Conservation (phyloP, 306 rosid genomes). For the Trifolium fragiferum region DNA sequence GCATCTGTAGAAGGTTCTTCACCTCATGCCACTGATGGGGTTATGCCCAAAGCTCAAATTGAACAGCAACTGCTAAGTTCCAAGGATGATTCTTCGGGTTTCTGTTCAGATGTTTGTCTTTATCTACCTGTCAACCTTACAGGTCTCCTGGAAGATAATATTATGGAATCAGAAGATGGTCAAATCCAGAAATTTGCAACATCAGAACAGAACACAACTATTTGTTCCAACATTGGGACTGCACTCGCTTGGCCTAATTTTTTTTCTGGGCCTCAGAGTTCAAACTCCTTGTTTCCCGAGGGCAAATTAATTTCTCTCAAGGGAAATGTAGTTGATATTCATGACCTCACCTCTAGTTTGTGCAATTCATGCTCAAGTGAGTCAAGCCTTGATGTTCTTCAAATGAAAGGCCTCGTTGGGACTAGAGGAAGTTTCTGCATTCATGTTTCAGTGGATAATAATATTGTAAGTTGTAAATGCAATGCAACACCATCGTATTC, state of each 20-base stretch:
- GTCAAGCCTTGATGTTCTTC: slow-evolving; percentile 49
- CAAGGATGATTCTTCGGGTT: slow-evolving; percentile 36
- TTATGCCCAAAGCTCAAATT: slow-evolving; percentile 44
- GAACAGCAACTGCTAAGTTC: slow-evolving; percentile 45
- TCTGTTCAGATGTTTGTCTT: slow-evolving; percentile 70
- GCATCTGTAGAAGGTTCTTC: slow-evolving; percentile 40
- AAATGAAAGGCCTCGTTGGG: slow-evolving; percentile 49
- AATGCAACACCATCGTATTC: slow-evolving; percentile 32
- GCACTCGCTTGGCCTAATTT: slow-evolving; percentile 21
- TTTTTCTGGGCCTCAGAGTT: slow-evolving; percentile 41
- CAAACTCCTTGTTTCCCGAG: slow-evolving; percentile 65
- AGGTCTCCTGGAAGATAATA: slow-evolving; percentile 45
- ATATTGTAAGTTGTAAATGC: slow-evolving; percentile 70
- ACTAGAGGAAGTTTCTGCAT: slow-evolving; percentile 62
- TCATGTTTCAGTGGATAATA: slow-evolving; percentile 66
- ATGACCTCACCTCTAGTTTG: slow-evolving; percentile 48
- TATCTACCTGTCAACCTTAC: slow-evolving; percentile 57
- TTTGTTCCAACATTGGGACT: slow-evolving; percentile 38
- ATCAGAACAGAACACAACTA: slow-evolving; percentile 44
- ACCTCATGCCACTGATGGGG: slow-evolving; percentile 42
- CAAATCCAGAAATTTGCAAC: slow-evolving; percentile 45
- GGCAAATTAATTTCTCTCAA: slow-evolving; percentile 66
- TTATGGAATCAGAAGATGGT: slow-evolving; percentile 43
- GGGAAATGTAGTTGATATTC: slow-evolving; percentile 68
- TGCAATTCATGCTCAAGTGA: slow-evolving; percentile 47